Evolutionary conservation across 768 basidiomycete species (phyloP), one percentile per base, ranked within the genome.

Genomic region (Leccinum uliginosum): DNA sequence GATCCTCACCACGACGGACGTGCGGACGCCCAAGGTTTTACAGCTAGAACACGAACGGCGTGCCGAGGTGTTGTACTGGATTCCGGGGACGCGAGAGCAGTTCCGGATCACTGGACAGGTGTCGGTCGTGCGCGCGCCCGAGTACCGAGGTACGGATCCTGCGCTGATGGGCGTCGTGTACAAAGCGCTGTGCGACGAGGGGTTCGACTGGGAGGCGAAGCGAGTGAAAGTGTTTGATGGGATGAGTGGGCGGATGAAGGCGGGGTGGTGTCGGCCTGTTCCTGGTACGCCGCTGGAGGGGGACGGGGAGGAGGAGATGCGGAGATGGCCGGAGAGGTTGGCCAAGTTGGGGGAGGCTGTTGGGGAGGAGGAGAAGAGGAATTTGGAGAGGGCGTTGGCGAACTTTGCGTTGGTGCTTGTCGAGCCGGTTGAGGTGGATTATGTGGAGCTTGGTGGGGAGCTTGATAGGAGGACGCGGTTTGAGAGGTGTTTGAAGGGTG

Each of bases 1-100:
- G 6, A 68, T 93, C 59, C 63, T 91, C 45, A 75, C 79, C 49
- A 82, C 85, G 12, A 90, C 90, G 48, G 91, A 92, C 72, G 67
- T 85, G 47, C 86, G 91, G 24, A 78, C 84, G 2, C 83, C 84
- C 21, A 93, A 93, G 63, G 78, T 82, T 32, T 48, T 70, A 1
- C 85, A 91, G 61, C 72, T 91, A 48, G 76, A 75, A 55, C 65
- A 77, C 10, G 68, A 75, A 44, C 30, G 6, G 4, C 7, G 47
- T 15, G 80, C 85, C 58, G 86, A 93, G 67, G 61, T 86, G 44
- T 81, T 78, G 11, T 93, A 87, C 85, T 94, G 90, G 89, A 79
- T 85, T 52, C 76, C 80, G 29, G 78, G 80, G 21, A 78, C 82
- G 0, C 69, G 78, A 52, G 84, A 89, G 66, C 92, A 95, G 64